These are phyloP conservation scores for Tetracladium setigerum DNA, from an alignment of 495 filamentous ascomycete species.

Conservation along the genomic window DNA sequence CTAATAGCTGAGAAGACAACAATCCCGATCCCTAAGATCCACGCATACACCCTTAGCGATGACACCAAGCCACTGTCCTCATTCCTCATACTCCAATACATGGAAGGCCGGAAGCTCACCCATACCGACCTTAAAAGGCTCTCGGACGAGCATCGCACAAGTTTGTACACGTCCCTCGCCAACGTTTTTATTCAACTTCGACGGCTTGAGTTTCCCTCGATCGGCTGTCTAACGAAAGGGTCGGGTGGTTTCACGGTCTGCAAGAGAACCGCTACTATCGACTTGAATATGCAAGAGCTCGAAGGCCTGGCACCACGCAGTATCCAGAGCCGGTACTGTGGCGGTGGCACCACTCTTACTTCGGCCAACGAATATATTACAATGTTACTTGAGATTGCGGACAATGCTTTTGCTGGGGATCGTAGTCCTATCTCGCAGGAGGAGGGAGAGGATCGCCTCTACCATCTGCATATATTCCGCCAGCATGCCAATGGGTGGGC, in stretches of 20 bases:
- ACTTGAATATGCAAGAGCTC: constrained; percentile 25
- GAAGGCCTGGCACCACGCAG: constrained; percentile 14
- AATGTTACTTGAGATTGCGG: constrained; percentile 17
- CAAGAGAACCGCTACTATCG: constrained; percentile 18
- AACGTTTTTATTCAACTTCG: constrained; percentile 23
- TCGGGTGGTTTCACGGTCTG: constrained; percentile 18
- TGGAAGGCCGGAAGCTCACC: constrained; percentile 19
- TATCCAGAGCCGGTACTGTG: constrained; percentile 14
- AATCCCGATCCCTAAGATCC: constrained; percentile 23
- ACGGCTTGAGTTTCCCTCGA: constrained; percentile 25
- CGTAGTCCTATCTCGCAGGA: constrained; percentile 8
- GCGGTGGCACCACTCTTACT: constrained; percentile 3
- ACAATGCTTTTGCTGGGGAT: constrained; percentile 14
- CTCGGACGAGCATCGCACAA: constrained; percentile 15
- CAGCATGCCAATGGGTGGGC: constrained; percentile 17
- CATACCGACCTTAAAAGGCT: constrained; percentile 10
- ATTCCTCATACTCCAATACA: constrained; percentile 25
- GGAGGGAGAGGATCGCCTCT: constrained; percentile 14
- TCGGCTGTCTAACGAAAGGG: constrained; percentile 17
- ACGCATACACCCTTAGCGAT: constrained; percentile 17
- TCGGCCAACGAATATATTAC: constrained; percentile 16
- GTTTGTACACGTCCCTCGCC: constrained; percentile 19
- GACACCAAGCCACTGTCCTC: constrained; percentile 15
- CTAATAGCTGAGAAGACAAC: constrained; percentile 21
- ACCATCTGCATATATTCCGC: constrained; percentile 19